Conservation (phyloP, 768 basidiomycete species). For the Suillus paluster region DNA sequence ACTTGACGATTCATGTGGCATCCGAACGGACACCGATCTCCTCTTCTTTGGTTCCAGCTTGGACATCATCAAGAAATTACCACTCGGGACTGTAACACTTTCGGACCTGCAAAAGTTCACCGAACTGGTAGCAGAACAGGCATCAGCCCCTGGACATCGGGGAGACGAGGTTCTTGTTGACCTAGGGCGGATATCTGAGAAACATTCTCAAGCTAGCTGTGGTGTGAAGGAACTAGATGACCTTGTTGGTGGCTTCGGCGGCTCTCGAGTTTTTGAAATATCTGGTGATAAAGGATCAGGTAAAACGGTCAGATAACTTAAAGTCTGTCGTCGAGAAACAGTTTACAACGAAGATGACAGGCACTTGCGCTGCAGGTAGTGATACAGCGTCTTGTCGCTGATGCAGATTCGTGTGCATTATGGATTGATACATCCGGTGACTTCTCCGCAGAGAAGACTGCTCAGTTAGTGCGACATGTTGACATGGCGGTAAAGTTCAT, state of each 20-base stretch:
- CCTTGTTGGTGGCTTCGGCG: conserved; percentile 54
- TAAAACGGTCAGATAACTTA: conserved; percentile 60
- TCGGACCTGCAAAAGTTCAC: conserved; percentile 50
- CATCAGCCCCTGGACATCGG: conserved; percentile 46
- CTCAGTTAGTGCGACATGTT: conserved; percentile 39
- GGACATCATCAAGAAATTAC: conserved; percentile 56
- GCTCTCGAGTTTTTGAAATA: conserved; percentile 63
- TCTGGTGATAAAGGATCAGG: conserved; percentile 69
- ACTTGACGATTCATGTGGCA: conserved; percentile 48
- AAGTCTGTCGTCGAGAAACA: neutral
- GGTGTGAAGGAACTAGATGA: conserved; percentile 57
- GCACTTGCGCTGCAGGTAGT: conserved; percentile 62
- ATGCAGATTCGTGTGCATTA: conserved; percentile 44
- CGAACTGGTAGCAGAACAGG: conserved; percentile 42
- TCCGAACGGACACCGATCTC: conserved; percentile 62
- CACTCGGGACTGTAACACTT: conserved; percentile 51
- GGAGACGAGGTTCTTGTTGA: conserved; percentile 33
- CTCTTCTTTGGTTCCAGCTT: conserved; percentile 52
- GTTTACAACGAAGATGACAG: conserved; percentile 40
- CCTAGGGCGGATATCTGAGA: conserved; percentile 21
- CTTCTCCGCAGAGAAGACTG: conserved; percentile 58
- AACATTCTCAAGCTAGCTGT: conserved; percentile 24
- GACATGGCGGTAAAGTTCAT: conserved; percentile 28
- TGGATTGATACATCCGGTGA: conserved; percentile 81
- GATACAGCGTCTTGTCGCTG: conserved; percentile 51